Conservation (phyloP, 2,329 filamentous ascomycete species). For the Furcasterigmium sp. region DNA sequence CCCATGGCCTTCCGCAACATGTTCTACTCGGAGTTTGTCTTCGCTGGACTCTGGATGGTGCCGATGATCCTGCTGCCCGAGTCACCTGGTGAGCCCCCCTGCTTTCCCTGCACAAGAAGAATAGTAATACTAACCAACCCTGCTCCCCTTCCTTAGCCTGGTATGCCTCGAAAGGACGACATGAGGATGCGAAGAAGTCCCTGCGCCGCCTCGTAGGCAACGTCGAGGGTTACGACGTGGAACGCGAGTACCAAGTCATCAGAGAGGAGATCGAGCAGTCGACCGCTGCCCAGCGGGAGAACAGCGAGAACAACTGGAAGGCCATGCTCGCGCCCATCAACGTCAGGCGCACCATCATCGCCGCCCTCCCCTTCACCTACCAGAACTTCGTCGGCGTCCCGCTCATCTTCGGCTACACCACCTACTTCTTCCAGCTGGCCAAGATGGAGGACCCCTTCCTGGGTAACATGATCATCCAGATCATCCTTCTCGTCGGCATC, state of each 20-base stretch:
- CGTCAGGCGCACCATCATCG: not conserved
- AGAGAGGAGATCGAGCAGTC: not conserved
- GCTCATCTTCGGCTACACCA: slow-evolving; percentile 16
- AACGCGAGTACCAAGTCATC: not conserved
- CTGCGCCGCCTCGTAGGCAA: not conserved
- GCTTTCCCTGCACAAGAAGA: not conserved
- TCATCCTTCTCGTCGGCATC: slow-evolving; percentile 10
- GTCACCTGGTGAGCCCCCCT: not conserved
- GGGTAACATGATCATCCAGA: slow-evolving; percentile 12
- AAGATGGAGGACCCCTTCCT: slow-evolving; percentile 15
- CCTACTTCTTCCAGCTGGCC: slow-evolving; percentile 17
- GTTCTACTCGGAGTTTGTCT: slow-evolving; percentile 3
- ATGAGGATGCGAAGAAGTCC: not conserved
- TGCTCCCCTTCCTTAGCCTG: not conserved
- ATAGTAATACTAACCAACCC: too few species aligned
- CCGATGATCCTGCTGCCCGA: not conserved
- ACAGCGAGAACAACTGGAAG: not conserved
- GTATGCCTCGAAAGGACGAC: not conserved
- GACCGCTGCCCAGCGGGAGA: not conserved
- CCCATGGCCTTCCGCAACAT: not conserved
- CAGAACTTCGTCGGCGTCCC: slow-evolving; percentile 16
- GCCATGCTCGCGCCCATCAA: not conserved
- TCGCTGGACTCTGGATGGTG: not conserved
- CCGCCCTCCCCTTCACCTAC: slow-evolving; percentile 1
- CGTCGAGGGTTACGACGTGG: not conserved